Conservation (phyloP, 768 basidiomycete genomes). For the Pleurotus platypus region DNA sequence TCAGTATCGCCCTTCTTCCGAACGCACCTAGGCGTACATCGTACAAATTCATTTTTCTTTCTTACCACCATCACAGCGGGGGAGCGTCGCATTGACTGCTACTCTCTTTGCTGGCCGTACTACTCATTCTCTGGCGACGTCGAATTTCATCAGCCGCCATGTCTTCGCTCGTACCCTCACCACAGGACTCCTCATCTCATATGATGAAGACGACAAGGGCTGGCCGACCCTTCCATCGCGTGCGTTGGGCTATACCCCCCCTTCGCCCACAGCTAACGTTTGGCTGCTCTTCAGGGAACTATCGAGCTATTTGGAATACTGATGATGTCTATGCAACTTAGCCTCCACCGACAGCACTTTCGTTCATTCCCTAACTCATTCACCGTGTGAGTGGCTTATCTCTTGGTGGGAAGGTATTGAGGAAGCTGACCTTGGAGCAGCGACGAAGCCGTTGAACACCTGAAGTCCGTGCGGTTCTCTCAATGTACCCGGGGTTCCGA, state of each 20-base stretch:
- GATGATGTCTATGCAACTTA: conserved; percentile 87
- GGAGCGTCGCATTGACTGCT: conserved; percentile 16
- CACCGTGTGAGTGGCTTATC: conserved; percentile 69
- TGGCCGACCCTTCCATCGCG: conserved; percentile 92
- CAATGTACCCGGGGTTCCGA: conserved; percentile 6
- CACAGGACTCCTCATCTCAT: conserved; percentile 61
- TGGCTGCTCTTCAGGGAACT: conserved; percentile 69
- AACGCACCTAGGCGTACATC: background rate
- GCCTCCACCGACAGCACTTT: conserved; percentile 95
- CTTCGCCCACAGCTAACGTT: conserved; percentile 4
- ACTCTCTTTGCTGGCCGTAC: conserved; percentile 42
- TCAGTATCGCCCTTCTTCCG: background rate
- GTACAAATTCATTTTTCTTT: conserved; percentile 8
- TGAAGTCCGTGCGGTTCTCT: conserved; percentile 7
- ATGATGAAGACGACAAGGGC: conserved; percentile 99
- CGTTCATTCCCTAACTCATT: conserved; percentile 93
- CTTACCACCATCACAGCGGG: conserved; percentile 14
- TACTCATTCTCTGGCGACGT: conserved; percentile 46
- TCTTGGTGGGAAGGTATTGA: conserved; percentile 11
- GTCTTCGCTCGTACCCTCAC: conserved; percentile 34
- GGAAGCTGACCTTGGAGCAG: background rate
- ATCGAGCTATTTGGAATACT: conserved; percentile 97
- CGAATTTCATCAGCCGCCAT: conserved; percentile 34
- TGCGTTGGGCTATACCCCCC: conserved; percentile 25
- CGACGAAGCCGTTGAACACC: conserved; percentile 4